Base-by-base conservation (phyloP, 2,329 filamentous ascomycete species). In the Pezicula radicicola region DNA sequence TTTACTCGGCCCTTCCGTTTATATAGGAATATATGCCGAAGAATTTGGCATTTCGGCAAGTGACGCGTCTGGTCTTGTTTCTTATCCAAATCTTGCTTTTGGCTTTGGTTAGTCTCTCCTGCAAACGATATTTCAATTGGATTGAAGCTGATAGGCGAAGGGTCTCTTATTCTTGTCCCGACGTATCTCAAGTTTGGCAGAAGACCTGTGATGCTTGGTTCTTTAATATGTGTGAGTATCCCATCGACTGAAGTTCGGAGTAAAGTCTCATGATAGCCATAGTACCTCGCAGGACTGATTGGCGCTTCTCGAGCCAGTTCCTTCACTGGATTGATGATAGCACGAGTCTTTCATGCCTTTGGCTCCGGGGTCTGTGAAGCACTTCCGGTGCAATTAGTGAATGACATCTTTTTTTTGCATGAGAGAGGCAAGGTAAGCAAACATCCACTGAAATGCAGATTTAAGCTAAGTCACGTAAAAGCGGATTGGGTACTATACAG, bases 81-180 rank as follows among this genome's bases (percentile, higher is more conserved):
- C 78, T 10, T 85, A 84, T 60, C 76, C 80, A 0, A 84, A 84
- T 62, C 70, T 84, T 18, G 76, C 77, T 4, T 84, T 81, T 65
- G 81, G 81, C 0, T 81, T 83, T 53, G 78, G 76, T 66, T 66
- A 53, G 61, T 60, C 7, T 30, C 19, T 40, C 25, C 6, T 21
- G 5, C 21, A 21, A 28, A 30, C 30, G 19, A 21, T 33, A 35
- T n/a, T 39, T 35, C 10, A 46, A 4, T 12, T 33, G 35, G 16
- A 35, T 16, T n/a, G 21, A 33, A 39, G 15, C 47, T 51, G 35
- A 57, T 13, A 3, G 10, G 4, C 30, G 7, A 16, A 72, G 71
- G 74, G 3, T 79, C 77, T 0, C 68, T 84, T 18, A 37, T 84
- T 3, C 70, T 84, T 2, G 79, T 85, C 0, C 80, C 81, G 0